Base-by-base conservation (phyloP, 352 stramenopile genomes). In the Sclerospora graminicola region DNA sequence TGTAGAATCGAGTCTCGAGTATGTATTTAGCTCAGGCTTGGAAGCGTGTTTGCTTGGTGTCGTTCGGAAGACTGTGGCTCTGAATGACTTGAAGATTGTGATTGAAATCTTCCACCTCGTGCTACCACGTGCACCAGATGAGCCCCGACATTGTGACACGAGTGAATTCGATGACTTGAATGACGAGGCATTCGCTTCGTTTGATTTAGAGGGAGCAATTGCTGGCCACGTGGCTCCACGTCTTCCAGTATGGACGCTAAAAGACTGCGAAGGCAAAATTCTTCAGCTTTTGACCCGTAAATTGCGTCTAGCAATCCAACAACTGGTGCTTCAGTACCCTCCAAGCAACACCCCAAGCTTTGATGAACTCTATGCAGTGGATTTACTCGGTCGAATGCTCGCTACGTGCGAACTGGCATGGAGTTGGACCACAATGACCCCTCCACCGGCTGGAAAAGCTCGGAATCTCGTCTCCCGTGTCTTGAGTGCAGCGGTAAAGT, bases 311-410 rank as follows among this genome's bases (percentile, higher is more conserved):
- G 39, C 45, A 0, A 30, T 90, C 2, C 79, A 88, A 27, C 60
- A 70, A 8, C 52, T 86, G 23, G 49, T 87, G 20, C 58, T 87
- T 21, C 62, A 68, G 7, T 79, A 78, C 14, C 73, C 67, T 1
- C 20, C 21, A 28, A 49, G 44, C 32, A 54, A 57, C 6, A 44
- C 52, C 20, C 45, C 41, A 26, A 48, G 36, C 1, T 80, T 65
- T 28, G 44, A 77, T 10, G 71, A 91, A 55, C 34, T 82, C n/a
- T 86, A 70, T 36, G 41, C 67, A 10, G 64, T 89, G 29, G 76
- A 91, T 48, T 51, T 89, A 33, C 46, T 88, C 15, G 79, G 76
- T 8, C 56, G 48, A 29, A 56, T 85, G 16, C 54, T 91, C 16
- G 68, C 76, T 5, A 75, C 67, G 0, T 77, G 69, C 29, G 64